A percentile compares a stretch with the other conserved stretches of the same genome.
phyloP scores from a whole-genome alignment of 164 flowering plant genomes.

The Stephania cephalantha region DNA sequence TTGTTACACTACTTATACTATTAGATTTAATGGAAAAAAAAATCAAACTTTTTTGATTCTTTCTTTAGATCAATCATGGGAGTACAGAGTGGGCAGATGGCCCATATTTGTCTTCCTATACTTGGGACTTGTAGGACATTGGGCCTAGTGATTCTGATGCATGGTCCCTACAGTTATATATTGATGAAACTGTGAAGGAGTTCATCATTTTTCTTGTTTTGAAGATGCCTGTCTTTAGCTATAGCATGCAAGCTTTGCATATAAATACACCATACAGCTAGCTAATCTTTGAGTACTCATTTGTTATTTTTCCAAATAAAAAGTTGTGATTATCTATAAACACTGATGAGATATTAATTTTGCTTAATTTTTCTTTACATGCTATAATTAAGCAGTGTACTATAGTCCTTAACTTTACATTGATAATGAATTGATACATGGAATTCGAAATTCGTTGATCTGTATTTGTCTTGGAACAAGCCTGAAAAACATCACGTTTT shows the following conservation, averaged over 20 bases:
- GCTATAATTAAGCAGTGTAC: too few relatives aligned
- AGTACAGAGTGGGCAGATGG: neutral
- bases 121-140: neutral
- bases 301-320: too few relatives aligned
- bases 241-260: neutral
- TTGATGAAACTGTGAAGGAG: neutral
- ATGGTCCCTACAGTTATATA: neutral
- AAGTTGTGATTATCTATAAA: too few relatives aligned
- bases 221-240: neutral
- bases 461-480: neutral
- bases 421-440: too few relatives aligned
- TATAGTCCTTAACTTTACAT: too few relatives aligned
- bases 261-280: neutral
- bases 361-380: too few relatives aligned
- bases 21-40: too few relatives aligned
- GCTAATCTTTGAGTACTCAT: neutral
- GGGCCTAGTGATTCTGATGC: neutral
- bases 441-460: too few relatives aligned
- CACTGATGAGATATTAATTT: too few relatives aligned
- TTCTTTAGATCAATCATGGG: neutral
- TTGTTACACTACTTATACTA: too few relatives aligned
- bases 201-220: too few relatives aligned
- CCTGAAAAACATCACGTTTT: neutral
- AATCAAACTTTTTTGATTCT: neutral
- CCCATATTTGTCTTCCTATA: neutral